phyloP scores from a whole-genome alignment of 192 early-diverging fungal genomes.

The Pilobolus umbonatus region DNA sequence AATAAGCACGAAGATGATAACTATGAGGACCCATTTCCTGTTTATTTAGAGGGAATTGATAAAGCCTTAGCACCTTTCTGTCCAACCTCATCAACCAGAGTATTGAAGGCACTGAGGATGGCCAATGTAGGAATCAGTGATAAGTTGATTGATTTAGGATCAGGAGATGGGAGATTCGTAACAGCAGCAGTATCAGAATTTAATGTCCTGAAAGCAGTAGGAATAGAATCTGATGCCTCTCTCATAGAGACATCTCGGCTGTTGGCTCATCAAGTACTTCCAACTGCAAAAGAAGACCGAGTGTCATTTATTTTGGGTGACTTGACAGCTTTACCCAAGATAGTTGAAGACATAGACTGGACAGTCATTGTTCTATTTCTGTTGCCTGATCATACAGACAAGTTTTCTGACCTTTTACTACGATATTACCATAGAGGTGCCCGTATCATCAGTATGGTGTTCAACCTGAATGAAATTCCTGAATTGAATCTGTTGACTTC shows the following conservation, averaged over 20 bases:
- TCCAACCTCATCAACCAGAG: conserved; percentile 50
- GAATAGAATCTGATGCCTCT: conserved; percentile 48
- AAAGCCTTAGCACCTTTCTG: conserved; percentile 50
- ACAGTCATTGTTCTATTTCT: conserved; percentile 47
- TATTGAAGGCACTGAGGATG: conserved; percentile 43
- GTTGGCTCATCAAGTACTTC: conserved; percentile 28
- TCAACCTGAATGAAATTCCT: conserved; percentile 46
- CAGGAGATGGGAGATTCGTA: conserved; percentile 56
- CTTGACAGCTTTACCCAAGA: conserved; percentile 28
- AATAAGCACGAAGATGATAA: conserved; percentile 13
- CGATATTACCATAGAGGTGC: conserved; percentile 41
- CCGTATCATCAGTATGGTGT: conserved; percentile 47
- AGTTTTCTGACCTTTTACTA: conserved; percentile 41
- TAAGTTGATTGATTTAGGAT: conserved; percentile 51
- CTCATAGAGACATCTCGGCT: conserved; percentile 39
- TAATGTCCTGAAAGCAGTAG: conserved; percentile 36
- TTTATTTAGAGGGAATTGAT: conserved; percentile 51
- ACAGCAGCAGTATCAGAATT: conserved; percentile 43
- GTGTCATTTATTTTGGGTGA: conserved; percentile 39
- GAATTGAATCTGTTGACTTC: conserved; percentile 32
- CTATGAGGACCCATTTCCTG: conserved; percentile 39
- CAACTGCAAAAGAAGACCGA: conserved; percentile 10
- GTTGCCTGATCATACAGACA: conserved; percentile 43
- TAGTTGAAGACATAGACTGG: conserved; percentile 33
- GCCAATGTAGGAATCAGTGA: conserved; percentile 36